A percentile compares a stretch with the other conserved stretches of the same genome.
These are phyloP conservation scores for Thielaviopsis musarum DNA, from an alignment of 2,329 filamentous ascomycete species.

Conservation along the genomic window DNA sequence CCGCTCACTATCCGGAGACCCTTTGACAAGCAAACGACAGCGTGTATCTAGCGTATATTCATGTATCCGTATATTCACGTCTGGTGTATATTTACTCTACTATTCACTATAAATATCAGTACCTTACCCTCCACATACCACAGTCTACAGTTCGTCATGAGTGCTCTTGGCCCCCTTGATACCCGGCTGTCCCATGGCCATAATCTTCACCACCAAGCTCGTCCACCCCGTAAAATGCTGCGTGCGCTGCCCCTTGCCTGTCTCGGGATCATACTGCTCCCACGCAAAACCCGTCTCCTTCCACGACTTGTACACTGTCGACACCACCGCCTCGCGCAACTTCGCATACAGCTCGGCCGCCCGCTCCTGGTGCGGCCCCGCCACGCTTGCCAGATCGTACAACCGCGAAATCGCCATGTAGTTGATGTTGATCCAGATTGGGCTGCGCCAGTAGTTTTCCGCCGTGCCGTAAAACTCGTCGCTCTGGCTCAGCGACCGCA, in stretches of 20 bases:
- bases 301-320: conserved; percentile 81
- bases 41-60: too few species aligned
- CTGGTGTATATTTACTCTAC: too few species aligned
- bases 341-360: conserved; percentile 59
- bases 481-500: conserved; percentile 73
- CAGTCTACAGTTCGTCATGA: conserved; percentile 35
- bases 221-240: conserved; percentile 99
- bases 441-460: conserved; percentile 95
- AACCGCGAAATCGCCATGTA: conserved; percentile 44
- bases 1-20: too few species aligned
- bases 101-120: too few species aligned
- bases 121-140: too few species aligned
- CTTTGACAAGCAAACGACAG: too few species aligned
- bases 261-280: conserved; percentile 96
- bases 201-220: conserved; percentile 93
- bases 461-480: conserved; percentile 72
- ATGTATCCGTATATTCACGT: too few species aligned
- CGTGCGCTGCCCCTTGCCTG: conserved; percentile 80
- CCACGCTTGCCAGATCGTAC: conserved; percentile 23
- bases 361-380: conserved; percentile 49
- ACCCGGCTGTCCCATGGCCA: conserved; percentile 63
- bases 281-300: conserved; percentile 86
- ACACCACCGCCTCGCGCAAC: conserved; percentile 68
- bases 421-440: conserved; percentile 93
- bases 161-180: conserved; percentile 16